Evolutionary conservation across 106 monocot species (phyloP), one percentile per base, ranked within the genome.

Genomic region (Dioscorea zingiberensis): DNA sequence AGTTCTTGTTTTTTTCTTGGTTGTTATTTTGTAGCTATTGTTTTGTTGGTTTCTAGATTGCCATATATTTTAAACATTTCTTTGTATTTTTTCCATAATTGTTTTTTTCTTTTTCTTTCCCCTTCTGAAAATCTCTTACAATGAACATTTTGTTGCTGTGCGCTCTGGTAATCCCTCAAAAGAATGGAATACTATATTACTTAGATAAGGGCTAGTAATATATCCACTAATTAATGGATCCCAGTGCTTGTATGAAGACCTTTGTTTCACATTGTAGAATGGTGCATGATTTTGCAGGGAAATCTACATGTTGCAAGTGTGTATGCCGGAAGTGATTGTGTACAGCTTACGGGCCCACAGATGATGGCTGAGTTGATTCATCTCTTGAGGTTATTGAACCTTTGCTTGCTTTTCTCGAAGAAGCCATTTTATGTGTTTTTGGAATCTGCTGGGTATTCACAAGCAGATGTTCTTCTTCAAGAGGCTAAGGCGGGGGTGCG

Each of bases 391-490:
- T 68, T 79, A 29, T 61, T 83, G 25, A 74, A 58, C 4, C 75
- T 80, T 44, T 83, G 87, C 71, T 62, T 77, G 62, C 57, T 63
- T 24, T 87, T 87, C 66, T 87, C 87, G 18, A 87, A 83, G 74
- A 77, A 83, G 21, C 70, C 87, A 24, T 83, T 79, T 72, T 61
- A 61, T 44, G 66, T 80, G 18, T 83, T 87, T 54, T 47, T 87
- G 76, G 80, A 87, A 64, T 61, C 62, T 27, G 71, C 79, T 13
- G 74, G 70, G 8, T 87, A 63, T 48, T 58, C 58, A 14, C 15
- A 66, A 54, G 71, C 77, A 26, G 79, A 87, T 77, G 83, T 87
- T 69, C 74, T 87, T 68, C 67, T 83, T 47, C 76, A 71, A 70
- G 76, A 80, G 64, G 44, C 68, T 57, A 87, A 80, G 77, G 83